A percentile compares a stretch with the other conserved stretches of the same genome.
These are phyloP conservation scores for Sarocladium strictum DNA, from an alignment of 2,329 filamentous ascomycete genomes.

Conservation along the genomic window DNA sequence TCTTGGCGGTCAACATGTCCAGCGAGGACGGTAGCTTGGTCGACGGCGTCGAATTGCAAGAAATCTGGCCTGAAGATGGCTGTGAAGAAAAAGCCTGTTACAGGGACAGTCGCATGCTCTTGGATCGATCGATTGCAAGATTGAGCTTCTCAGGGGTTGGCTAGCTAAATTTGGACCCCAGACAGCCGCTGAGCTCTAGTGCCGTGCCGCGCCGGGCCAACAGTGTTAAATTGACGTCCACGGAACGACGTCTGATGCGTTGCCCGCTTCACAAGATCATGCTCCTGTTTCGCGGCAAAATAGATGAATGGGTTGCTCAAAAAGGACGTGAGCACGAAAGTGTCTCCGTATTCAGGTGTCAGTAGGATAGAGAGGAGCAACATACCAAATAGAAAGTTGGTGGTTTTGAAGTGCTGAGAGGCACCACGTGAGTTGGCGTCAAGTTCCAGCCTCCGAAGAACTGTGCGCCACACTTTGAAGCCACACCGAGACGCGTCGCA, in stretches of 20 bases:
- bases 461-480: not conserved
- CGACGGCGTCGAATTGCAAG: not conserved
- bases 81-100: slow-evolving; percentile 1
- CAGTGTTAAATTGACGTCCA: slow-evolving; percentile 8
- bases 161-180: slow-evolving; percentile 10
- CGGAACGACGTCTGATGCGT: slow-evolving; percentile 4
- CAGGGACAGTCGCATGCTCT: not conserved
- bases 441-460: not conserved
- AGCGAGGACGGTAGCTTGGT: not conserved
- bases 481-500: not conserved
- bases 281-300: too few relatives aligned
- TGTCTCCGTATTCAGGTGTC: too few relatives aligned
- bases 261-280: too few relatives aligned
- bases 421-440: slow-evolving; percentile 11
- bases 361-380: too few relatives aligned
- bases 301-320: not conserved
- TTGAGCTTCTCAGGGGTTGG: slow-evolving; percentile 6
- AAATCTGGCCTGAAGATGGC: not conserved
- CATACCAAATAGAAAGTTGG: too few relatives aligned
- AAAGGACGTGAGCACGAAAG: not conserved
- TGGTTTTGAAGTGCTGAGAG: not conserved
- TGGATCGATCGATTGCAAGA: slow-evolving; percentile 4
- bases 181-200: slow-evolving; percentile 3
- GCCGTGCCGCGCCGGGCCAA: slow-evolving; percentile 7
- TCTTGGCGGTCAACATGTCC: slow-evolving; percentile 4